Evolutionary conservation across 352 stramenopile genomes (phyloP), one percentile per base, ranked within the genome.

Genomic region (Pythium insidiosum): DNA sequence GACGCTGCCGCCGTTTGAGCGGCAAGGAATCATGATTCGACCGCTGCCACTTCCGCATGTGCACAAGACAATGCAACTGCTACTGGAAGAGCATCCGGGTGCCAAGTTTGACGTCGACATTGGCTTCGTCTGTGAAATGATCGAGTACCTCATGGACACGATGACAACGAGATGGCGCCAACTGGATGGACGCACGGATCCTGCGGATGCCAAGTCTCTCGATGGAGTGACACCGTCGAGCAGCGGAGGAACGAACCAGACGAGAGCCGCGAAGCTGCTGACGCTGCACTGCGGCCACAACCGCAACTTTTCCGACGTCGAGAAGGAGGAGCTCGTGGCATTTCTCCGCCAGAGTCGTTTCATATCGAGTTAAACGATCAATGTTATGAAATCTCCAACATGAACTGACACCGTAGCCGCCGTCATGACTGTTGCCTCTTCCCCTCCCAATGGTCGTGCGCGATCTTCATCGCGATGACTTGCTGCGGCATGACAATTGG

Each of bases 261-360:
- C 10, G 23, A 44, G 84, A 7, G 18, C 34, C 9, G 82, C 80
- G 5, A 68, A 52, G 6, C 56, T 94, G 11, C 54, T 94, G 18
- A 61, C 73, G 11, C 51, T 94, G 10, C 82, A 88, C 38, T 94
- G 82, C 31, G 82, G 80, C 6, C 82, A 94, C 47, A 94, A 94
- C 53, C 83, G 84, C 41, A 87, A 88, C 47, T 92, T 86, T 31
- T 65, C 72, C 28, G 76, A 90, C 18, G 45, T 46, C 3, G 82
- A 94, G 44, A 90, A 91, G 43, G 46, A 72, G 9, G 68, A 69
- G 34, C 56, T 94, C n/a, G 42, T 73, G 22, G 52, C 50, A 5
- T 88, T 89, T 35, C 46, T 89, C 22, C 58, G 49, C 20, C 19
- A 9, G 5, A 37, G 38, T n/a, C 22, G 30, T 15, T 63, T 63